Conservation (phyloP, 495 filamentous ascomycete genomes). For the Penicilliopsis zonata region DNA sequence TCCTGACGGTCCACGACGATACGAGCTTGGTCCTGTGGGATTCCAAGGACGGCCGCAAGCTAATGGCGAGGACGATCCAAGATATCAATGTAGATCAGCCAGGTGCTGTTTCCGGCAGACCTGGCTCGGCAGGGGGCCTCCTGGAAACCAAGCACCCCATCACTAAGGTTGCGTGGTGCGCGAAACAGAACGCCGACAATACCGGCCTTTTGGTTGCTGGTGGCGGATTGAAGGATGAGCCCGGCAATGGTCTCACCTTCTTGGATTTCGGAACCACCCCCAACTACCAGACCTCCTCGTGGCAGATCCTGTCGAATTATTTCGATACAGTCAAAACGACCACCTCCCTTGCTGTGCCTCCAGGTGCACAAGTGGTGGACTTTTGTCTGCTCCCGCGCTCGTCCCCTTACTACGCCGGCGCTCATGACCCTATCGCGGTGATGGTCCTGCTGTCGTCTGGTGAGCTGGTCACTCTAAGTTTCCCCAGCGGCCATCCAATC, state of each 20-base stretch:
- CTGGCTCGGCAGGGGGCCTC: conserved; percentile 24
- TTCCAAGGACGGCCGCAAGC: conserved; percentile 72
- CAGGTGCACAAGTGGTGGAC: conserved; percentile 64
- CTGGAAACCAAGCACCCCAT: conserved; percentile 57
- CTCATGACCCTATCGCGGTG: conserved; percentile 79
- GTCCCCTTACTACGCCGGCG: conserved; percentile 76
- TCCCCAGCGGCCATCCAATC: conserved; percentile 83
- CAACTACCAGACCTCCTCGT: conserved; percentile 78
- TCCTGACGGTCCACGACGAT: conserved; percentile 82
- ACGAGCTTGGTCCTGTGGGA: conserved; percentile 90
- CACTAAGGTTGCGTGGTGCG: conserved; percentile 75
- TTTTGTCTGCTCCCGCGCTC: conserved; percentile 72
- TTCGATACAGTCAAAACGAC: conserved; percentile 59
- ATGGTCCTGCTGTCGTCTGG: conserved; percentile 71
- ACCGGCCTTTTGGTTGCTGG: conserved; percentile 82
- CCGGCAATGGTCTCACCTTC: conserved; percentile 68
- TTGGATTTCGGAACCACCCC: conserved; percentile 83
- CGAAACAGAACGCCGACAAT: conserved; percentile 82
- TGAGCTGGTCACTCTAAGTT: conserved; percentile 77
- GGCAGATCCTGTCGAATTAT: conserved; percentile 67
- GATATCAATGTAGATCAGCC: conserved; percentile 57
- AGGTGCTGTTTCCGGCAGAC: conserved; percentile 29
- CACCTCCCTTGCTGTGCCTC: conserved; percentile 62
- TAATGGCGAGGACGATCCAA: conserved; percentile 72
- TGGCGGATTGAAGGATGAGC: conserved; percentile 49